Conservation (phyloP, 2,329 filamentous ascomycete species). For the Phialophora macrospora region DNA sequence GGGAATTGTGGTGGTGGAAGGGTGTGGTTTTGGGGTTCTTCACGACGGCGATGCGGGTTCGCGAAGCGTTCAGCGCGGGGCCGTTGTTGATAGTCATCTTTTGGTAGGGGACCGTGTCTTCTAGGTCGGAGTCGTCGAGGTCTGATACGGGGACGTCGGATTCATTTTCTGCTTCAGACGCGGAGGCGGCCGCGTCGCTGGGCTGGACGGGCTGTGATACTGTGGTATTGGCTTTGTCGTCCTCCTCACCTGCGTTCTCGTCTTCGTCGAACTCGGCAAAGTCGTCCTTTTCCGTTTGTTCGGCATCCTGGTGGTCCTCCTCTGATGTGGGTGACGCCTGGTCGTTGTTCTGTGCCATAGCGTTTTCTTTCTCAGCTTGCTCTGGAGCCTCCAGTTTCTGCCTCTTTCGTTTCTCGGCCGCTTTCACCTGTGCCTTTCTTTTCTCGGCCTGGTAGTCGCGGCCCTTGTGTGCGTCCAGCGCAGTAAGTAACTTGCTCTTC, state of each 20-base stretch:
- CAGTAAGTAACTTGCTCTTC: slow-evolving; percentile 63
- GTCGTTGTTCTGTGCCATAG: slow-evolving; percentile 22
- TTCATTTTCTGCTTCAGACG: slow-evolving; percentile 72
- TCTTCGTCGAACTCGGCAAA: slow-evolving; percentile 19
- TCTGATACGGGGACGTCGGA: slow-evolving; percentile 91
- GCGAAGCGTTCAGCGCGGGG: slow-evolving; percentile 76
- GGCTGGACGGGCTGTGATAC: slow-evolving; percentile 47
- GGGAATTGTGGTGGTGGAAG: slow-evolving; percentile 81
- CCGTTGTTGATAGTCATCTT: slow-evolving; percentile 98
- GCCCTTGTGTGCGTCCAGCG: slow-evolving; percentile 63
- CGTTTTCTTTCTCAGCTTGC: slow-evolving; percentile 12
- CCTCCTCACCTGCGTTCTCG: slow-evolving; percentile 9
- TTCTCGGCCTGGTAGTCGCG: slow-evolving; percentile 76
- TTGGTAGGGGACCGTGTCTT: slow-evolving; percentile 86
- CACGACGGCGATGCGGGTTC: slow-evolving; percentile 73
- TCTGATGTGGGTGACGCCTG: neutral
- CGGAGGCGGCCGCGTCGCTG: slow-evolving; percentile 53
- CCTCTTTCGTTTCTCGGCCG: slow-evolving; percentile 53
- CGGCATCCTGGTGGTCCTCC: neutral
- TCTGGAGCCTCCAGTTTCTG: slow-evolving; percentile 37
- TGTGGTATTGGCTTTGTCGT: slow-evolving; percentile 31
- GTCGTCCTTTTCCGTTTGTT: slow-evolving; percentile 20
- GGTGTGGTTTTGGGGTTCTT: slow-evolving; percentile 57
- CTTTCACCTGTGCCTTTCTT: slow-evolving; percentile 68
- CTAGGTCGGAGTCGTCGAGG: slow-evolving; percentile 77